Conservation (phyloP, 805 yeast genomes). For the Starmerella tilneyi region DNA sequence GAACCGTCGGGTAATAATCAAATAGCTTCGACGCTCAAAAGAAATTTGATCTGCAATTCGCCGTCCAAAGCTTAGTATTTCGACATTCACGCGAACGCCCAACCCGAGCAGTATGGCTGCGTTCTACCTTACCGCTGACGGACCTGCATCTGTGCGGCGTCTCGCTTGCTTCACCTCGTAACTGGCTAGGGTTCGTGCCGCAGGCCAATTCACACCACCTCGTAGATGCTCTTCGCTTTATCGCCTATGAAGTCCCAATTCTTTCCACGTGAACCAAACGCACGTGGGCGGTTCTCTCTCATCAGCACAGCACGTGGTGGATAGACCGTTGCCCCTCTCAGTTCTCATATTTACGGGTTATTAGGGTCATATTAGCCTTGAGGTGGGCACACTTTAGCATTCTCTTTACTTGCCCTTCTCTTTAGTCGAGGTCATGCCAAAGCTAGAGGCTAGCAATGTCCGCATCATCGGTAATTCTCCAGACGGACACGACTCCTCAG, state of each 20-base stretch:
- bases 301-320: slow-evolving; percentile 6
- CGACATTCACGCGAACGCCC: no score
- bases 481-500: background rate
- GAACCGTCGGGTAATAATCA: no score
- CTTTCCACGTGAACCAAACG: background rate
- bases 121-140: no score
- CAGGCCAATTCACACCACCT: no score
- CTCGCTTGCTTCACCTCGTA: background rate
- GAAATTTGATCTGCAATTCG: no score
- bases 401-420: no score
- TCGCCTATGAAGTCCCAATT: no score
- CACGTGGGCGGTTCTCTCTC: slow-evolving; percentile 1
- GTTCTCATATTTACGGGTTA: background rate
- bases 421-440: no score
- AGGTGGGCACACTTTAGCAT: background rate
- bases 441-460: background rate
- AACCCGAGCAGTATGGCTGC: background rate
- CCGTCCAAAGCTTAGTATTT: no score
- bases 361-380: background rate
- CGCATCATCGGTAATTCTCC: slow-evolving; percentile 5
- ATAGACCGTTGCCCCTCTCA: background rate
- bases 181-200: background rate
- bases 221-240: no score
- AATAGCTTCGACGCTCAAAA: no score
- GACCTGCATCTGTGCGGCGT: background rate